A percentile compares a stretch with the other conserved stretches of the same genome.
Evolutionary conservation across 345 rosid species (phyloP).

Genomic region (Dipteronia dyeriana): DNA sequence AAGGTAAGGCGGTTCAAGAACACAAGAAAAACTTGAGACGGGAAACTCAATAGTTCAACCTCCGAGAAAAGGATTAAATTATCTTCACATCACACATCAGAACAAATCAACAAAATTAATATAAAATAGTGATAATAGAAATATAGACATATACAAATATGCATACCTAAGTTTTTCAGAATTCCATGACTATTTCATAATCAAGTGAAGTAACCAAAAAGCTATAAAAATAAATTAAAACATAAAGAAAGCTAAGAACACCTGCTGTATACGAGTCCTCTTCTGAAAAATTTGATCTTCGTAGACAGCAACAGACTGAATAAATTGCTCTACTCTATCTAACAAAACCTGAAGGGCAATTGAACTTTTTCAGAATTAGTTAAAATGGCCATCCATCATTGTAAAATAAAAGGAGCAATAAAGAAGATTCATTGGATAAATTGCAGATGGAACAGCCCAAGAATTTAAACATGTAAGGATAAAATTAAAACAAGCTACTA

Average conservation of each 20-base stretch:
- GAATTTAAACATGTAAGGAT: background rate
- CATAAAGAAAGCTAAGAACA: conserved; percentile 17
- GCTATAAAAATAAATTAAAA: background rate
- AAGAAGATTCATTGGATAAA: background rate
- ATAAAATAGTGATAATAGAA: background rate
- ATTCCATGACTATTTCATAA: background rate
- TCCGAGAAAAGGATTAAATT: background rate
- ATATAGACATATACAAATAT: background rate
- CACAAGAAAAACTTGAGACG: conserved; percentile 6
- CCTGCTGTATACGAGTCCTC: conserved; percentile 92
- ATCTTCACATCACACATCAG: background rate
- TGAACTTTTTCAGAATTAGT: background rate
- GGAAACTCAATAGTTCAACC: background rate
- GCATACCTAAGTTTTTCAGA: background rate
- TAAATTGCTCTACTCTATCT: conserved; percentile 85
- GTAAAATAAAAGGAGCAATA: background rate
- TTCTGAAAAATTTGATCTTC: conserved; percentile 98
- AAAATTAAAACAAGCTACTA: background rate
- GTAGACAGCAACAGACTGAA: conserved; percentile 76
- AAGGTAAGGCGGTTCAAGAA: background rate
- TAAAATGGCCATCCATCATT: background rate
- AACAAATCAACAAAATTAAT: background rate
- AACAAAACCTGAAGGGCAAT: conserved; percentile 56
- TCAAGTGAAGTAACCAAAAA: conserved; percentile 1
- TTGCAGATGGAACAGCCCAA: background rate